phyloP scores from a whole-genome alignment of 768 basidiomycete species.

The Auricularia heimuer region DNA sequence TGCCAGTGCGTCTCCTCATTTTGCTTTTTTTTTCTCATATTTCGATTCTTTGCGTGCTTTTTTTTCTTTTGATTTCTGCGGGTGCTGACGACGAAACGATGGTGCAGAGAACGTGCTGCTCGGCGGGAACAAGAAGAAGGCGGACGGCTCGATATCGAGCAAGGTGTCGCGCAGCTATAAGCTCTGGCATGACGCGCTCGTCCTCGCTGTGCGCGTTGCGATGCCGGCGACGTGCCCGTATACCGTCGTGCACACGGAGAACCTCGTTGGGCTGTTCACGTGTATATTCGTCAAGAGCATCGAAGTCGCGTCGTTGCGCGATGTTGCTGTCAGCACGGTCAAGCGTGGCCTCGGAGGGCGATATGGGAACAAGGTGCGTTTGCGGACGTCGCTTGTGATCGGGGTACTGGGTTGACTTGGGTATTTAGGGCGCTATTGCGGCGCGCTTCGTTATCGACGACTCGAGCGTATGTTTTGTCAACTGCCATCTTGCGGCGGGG shows the following conservation, averaged over 20 bases:
- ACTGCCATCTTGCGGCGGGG: conserved; percentile 95
- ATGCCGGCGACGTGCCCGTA: conserved; percentile 73
- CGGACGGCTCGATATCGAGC: conserved; percentile 42
- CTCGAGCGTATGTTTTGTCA: conserved; percentile 89
- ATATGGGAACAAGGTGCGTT: conserved; percentile 87
- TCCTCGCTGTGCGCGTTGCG: conserved; percentile 57
- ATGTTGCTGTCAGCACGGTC: conserved; percentile 67
- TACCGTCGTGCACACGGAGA: conserved; percentile 74
- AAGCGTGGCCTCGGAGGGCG: conserved; percentile 89
- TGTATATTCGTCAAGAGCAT: conserved; percentile 47
- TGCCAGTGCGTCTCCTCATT: conserved; percentile 37
- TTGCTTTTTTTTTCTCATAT: not conserved
- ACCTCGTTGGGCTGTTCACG: conserved; percentile 80
- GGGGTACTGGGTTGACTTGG: not conserved
- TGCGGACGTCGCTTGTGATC: not conserved
- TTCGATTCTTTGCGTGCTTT: not conserved
- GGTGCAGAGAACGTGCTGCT: conserved; percentile 67
- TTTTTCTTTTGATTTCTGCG: not conserved
- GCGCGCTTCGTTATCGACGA: conserved; percentile 84
- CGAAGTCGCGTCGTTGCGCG: conserved; percentile 47
- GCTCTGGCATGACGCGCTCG: conserved; percentile 77
- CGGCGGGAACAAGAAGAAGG: conserved; percentile 59
- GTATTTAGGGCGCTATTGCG: conserved; percentile 73
- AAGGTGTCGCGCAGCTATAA: conserved; percentile 82
- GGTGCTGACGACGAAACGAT: not conserved